Evolutionary conservation across 2,329 filamentous ascomycete genomes (phyloP), one percentile per base, ranked within the genome.

Genomic region (Rutstroemia sp.): DNA sequence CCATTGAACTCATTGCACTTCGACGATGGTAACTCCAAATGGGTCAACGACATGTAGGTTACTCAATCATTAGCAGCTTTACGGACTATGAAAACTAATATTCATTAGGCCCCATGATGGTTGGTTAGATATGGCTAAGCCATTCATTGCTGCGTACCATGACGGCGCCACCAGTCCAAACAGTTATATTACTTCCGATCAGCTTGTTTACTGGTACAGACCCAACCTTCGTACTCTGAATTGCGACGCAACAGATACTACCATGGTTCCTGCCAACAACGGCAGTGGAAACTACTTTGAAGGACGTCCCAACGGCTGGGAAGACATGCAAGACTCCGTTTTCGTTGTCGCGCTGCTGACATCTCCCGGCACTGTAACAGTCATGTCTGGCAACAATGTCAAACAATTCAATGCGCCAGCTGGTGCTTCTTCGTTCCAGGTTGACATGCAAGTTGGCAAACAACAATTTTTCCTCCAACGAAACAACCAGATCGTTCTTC

Each of bases 31-130:
- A 62, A 62, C 25, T 76, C 79, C 2, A 75, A 72, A 56, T 70
- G 71, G 61, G 49, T 52, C n/a, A 65, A 65, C 30, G 63, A 65
- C 23, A 65, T 65, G 63, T 63, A 49, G 50, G 57, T 51, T 4
- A n/a, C 19, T 38, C 4, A 8, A 7, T 25, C 1, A 2, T 21
- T 19, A 6, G 2, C 0, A 27, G 3, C 30, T 10, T 7, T 37
- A 9, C 6, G 41, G n/a, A 21, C 18, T 21, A 18, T n/a, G 9
- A 12, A 19, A 10, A 14, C 9, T 25, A 18, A 10, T 52, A n/a
- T 49, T 41, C 41, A 2, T 19, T 12, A 59, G 61, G 69, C 73
- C 74, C 3, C 79, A 82, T 64, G 74, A 77, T 46, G 77, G 70
- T 18, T 80, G 77, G 74, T 73, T 63, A 9, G 63, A 65, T 18